Evolutionary conservation across 164 flowering plant genomes (phyloP), one percentile per base, ranked within the genome.

Genomic region (Dillenia turbinata): DNA sequence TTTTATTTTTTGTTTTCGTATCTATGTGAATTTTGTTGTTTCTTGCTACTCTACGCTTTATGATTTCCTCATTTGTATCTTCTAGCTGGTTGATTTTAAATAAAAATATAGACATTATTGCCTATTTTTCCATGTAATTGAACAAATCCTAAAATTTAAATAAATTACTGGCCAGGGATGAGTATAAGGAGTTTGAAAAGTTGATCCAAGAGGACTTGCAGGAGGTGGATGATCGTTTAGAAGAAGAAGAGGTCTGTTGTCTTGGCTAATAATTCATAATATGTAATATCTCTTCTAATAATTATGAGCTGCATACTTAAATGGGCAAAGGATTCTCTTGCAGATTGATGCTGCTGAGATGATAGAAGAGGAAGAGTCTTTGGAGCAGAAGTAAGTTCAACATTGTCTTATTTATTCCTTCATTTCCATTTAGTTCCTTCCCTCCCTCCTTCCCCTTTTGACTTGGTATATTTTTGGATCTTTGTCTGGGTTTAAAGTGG

Each of bases 291-390:
- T 9, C 22, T 52, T 52, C 16, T 52, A 15, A 7, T 52, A 9
- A 52, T 4, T 9, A 19, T 17, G 10, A 24, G 16, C 26, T 16
- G 50, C 22, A 10, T 10, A 44, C n/a, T 33, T 47, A 52, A 24
- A 12, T 60, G 47, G 59, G 16, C 22, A 50, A 40, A 49, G 61
- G 40, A 33, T 6, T 48, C 12, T 58, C n/a, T 59, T 65, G 67
- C 82, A 93, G 95, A 59, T 85, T 71, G 98, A 89, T 80, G 96
- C 97, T n/a, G 97, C 98, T 54, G 97, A 90, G 58, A 65, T 57
- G 74, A 85, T 81, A 69, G 91, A 94, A 74, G 94, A 78, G 66
- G 89, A 78, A 8, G 97, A 94, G 71, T 61, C 82, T 40, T 69
- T 83, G 49, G 98, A 87, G 69, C 96, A 90, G 68, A 84, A 73